Evolutionary conservation across 345 rosid genomes (phyloP), one percentile per base, ranked within the genome.

Genomic region (Populus pruinosa): DNA sequence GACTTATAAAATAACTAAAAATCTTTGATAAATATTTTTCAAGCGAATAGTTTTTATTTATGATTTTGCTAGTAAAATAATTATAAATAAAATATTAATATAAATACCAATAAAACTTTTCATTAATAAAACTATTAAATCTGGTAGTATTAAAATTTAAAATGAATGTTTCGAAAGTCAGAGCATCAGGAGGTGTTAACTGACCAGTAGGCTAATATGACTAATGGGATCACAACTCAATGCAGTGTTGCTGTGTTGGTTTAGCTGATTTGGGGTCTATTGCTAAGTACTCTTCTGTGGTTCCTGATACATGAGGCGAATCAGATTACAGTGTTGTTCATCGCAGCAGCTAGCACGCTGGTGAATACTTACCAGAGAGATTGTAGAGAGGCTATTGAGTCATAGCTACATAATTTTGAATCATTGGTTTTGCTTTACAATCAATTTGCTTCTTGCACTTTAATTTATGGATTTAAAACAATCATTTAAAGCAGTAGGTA

Each of bases 371-470:
- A 33, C 80, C 8, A 74, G 86, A 81, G 90, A 89, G 8, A 89
- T 90, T 2, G 87, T 89, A 56, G 90, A 92, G 85, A 86, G 79
- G 21, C 76, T 93, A 69, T 65, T 74, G 4, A 44, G 79, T 74
- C 81, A 78, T 82, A 85, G 91, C 90, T 90, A 78, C 25, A 2
- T n/a, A 25, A 65, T 38, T 23, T 43, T 8, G n/a, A 9, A 38
- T 69, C 10, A 10, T 64, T 38, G 29, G 43, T 39, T 39, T 39
- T 39, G 43, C 9, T 39, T 39, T 39, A 39, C 43, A 7, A 39
- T 39, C 43, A 39, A 7, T 39, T 39, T 39, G 43, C 8, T 39
- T 39, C 43, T 39, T 39, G 43, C 43, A 39, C 43, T 39, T 39
- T 39, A 39, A 39, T 39, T 33, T 8, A 39, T 7, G 43, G 43